Evolutionary conservation across 2,329 filamentous ascomycete genomes (phyloP), one percentile per base, ranked within the genome.

Genomic region (Metarhizium sp.): DNA sequence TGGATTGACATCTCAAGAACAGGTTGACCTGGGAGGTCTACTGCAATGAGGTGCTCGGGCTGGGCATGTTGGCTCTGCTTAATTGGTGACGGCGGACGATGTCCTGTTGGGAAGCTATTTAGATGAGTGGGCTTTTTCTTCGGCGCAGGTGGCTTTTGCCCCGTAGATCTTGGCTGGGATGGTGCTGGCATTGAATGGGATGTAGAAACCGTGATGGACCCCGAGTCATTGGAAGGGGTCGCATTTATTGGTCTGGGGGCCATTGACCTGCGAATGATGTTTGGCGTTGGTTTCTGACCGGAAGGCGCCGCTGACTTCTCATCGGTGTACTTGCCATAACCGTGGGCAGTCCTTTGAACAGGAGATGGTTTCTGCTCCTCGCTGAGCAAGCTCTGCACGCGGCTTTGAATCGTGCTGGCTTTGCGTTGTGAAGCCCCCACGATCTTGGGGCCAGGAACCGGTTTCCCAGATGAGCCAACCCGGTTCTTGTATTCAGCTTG

Each of bases 311-410:
- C 63, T 16, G 69, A 63, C 4, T 72, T 69, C 2, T 71, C 69
- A 59, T 85, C 88, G 20, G 92, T 91, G 68, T 88, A 96, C 58
- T 86, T 86, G 7, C 94, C 94, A 67, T 97, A 97, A 0, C 92
- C 92, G 60, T 92, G 86, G 1, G 92, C 92, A 0, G 90, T 96
- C 51, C 77, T 73, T 61, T 85, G 84, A 32, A 82, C 79, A 14
- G 74, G 72, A 1, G 78, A 67, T 1, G 77, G 72, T 60, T 78
- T 84, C 62, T 84, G 82, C 45, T 87, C 90, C 64, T 96, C 92
- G 58, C 85, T 86, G 16, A 99, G 75, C 51, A 97, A 76, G 51
- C 83, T 90, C 73, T 95, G 89, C 54, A 99, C 90, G 60, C 92
- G 86, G 66, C 89, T 91, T 68, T 97, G 91, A 63, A 99, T 99